Conservation (phyloP, 768 basidiomycete genomes). For the Leccinellum albellum region DNA sequence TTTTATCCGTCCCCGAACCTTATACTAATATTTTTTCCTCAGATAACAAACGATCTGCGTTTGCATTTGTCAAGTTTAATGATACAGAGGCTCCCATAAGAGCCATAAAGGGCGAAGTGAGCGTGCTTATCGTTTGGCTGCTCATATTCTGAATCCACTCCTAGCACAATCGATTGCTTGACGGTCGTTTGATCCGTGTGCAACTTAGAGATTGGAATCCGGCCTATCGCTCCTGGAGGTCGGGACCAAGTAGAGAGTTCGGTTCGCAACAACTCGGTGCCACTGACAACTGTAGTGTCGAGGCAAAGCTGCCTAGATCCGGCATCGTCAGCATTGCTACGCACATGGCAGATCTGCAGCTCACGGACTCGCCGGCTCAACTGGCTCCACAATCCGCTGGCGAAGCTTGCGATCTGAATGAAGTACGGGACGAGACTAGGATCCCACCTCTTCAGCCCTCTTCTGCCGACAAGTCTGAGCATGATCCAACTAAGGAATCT, state of each 20-base stretch:
- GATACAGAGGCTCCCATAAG: slow-evolving; percentile 60
- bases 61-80: slow-evolving; percentile 75
- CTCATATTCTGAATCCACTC: slow-evolving; percentile 1
- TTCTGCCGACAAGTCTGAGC: not conserved
- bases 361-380: slow-evolving; percentile 6
- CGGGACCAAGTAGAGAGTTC: slow-evolving; percentile 37
- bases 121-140: not conserved
- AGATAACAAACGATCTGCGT: slow-evolving; percentile 67
- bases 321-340: slow-evolving; percentile 6
- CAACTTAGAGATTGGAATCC: slow-evolving; percentile 70
- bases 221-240: slow-evolving; percentile 42
- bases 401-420: slow-evolving; percentile 15
- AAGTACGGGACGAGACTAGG: slow-evolving; percentile 13
- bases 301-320: slow-evolving; percentile 10
- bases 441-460: not conserved
- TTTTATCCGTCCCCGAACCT: not conserved
- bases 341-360: slow-evolving; percentile 9
- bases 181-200: slow-evolving; percentile 71
- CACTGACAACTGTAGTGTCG: slow-evolving; percentile 7
- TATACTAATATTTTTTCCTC: not conserved
- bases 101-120: slow-evolving; percentile 64
- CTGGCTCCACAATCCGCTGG: not conserved
- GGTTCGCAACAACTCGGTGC: slow-evolving; percentile 20
- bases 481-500: slow-evolving; percentile 5
- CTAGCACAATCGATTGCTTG: slow-evolving; percentile 68